These are phyloP conservation scores for Avena insularis DNA, from an alignment of 176 grass and related monocot species.

Conservation along the genomic window DNA sequence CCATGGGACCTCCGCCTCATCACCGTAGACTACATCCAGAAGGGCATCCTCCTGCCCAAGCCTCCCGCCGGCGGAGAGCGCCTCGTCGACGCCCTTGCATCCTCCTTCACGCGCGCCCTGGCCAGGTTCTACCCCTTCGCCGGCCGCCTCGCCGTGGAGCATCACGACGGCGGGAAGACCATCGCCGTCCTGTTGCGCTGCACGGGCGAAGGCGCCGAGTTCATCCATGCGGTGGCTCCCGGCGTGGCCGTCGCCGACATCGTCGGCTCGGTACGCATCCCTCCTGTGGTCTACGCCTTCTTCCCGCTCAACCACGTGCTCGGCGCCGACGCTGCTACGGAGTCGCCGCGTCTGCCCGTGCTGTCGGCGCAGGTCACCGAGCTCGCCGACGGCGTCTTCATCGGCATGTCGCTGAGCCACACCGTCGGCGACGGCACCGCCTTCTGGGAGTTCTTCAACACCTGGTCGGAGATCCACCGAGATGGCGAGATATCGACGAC, in stretches of 20 bases:
- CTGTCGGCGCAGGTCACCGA: constrained; percentile 17
- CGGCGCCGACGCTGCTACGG: neutral
- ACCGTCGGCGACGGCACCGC: constrained; percentile 5
- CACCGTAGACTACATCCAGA: neutral
- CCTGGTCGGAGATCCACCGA: neutral
- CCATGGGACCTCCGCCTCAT: constrained; percentile 21
- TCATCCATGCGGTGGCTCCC: neutral
- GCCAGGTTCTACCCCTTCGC: neutral
- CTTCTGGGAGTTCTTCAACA: neutral
- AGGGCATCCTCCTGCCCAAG: neutral
- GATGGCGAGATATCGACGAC: neutral
- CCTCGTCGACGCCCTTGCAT: neutral
- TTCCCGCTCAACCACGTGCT: constrained; percentile 8
- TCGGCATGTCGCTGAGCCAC: neutral
- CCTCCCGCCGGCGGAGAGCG: neutral
- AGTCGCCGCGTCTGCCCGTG: neutral
- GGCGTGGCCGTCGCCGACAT: neutral
- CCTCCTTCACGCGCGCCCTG: neutral
- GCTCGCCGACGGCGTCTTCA: constrained; percentile 21
- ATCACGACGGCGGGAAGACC: neutral
- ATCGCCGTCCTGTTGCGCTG: neutral
- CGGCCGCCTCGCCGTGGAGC: neutral
- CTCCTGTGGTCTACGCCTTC: neutral
- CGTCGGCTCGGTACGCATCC: neutral
- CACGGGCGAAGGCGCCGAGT: neutral